Evolutionary conservation across 331 rosid genomes (phyloP).

Genomic region (Ulmus americana): DNA sequence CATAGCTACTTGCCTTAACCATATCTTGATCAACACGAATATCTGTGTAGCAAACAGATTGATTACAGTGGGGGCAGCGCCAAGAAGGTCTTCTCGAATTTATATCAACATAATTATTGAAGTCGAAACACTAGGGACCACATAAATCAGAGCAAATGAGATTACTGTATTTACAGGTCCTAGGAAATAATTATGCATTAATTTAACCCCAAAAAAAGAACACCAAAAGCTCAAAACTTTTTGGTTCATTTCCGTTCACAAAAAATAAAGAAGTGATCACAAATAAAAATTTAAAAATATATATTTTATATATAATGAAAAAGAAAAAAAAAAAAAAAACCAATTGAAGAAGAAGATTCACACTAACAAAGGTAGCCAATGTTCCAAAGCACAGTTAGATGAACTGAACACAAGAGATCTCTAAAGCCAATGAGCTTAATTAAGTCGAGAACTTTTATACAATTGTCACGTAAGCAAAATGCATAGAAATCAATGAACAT

Average conservation of each 20-base stretch:
- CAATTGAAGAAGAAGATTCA: too few relatives aligned
- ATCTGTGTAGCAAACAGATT: conserved; percentile 57
- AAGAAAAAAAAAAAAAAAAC: too few relatives aligned
- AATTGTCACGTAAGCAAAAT: not conserved
- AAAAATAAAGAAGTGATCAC: not conserved
- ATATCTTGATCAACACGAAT: conserved; percentile 72
- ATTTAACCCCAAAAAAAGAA: too few relatives aligned
- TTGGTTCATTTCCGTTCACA: not conserved
- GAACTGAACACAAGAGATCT: not conserved
- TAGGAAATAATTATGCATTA: not conserved
- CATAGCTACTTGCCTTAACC: conserved; percentile 65
- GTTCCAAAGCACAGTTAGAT: not conserved
- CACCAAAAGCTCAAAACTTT: too few relatives aligned
- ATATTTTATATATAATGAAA: too few relatives aligned
- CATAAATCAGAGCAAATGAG: conserved; percentile 5
- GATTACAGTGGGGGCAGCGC: conserved; percentile 97
- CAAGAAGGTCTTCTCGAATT: conserved; percentile 86
- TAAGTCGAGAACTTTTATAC: not conserved
- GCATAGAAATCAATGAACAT: not conserved
- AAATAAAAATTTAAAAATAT: not conserved
- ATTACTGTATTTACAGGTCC: not conserved
- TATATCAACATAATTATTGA: conserved; percentile 51
- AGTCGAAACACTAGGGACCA: conserved; percentile 77
- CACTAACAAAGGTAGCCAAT: too few relatives aligned
- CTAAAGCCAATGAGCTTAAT: not conserved